A percentile compares a stretch with the other conserved stretches of the same genome.
These are phyloP conservation scores for Sordariomycetes sp. DNA, from an alignment of 2,329 filamentous ascomycete genomes.

Conservation along the genomic window DNA sequence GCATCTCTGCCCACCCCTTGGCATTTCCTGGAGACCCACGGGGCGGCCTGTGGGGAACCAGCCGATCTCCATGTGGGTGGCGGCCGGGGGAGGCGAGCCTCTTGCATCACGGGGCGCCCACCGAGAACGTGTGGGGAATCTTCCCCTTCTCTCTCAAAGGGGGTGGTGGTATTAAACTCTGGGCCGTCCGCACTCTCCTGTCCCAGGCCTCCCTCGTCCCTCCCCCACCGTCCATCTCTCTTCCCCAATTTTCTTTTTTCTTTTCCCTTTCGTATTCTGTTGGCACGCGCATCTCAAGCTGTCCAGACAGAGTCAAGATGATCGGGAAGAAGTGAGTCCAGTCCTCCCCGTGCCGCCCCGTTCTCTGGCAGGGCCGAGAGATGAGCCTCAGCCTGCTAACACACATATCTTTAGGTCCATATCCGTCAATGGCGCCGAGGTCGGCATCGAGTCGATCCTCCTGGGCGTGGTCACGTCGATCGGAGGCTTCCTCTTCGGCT, in stretches of 20 bases:
- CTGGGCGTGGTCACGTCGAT: slow-evolving; percentile 43
- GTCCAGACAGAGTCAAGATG: background rate
- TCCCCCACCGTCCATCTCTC: background rate
- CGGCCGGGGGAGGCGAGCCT: background rate
- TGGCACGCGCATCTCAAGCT: background rate
- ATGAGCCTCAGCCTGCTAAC: background rate
- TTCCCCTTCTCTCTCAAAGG: background rate
- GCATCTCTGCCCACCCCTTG: background rate
- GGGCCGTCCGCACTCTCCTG: background rate
- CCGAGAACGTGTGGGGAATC: background rate
- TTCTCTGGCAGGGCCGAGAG: background rate
- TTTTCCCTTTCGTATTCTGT: background rate
- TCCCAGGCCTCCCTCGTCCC: background rate
- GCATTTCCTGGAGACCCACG: background rate
- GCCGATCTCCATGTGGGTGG: background rate
- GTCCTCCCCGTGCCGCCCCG: no score
- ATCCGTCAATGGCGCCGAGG: slow-evolving; percentile 29
- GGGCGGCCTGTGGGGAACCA: background rate
- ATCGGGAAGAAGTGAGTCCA: slow-evolving; percentile 7
- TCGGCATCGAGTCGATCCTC: slow-evolving; percentile 26
- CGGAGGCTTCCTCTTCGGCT: slow-evolving; percentile 53
- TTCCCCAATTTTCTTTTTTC: background rate
- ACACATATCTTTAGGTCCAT: slow-evolving; percentile 18
- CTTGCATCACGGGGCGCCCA: background rate
- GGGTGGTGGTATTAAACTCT: background rate